These are phyloP conservation scores for Chlamydomonas sphaeroides DNA, from an alignment of 139 green algal species.

Conservation along the genomic window DNA sequence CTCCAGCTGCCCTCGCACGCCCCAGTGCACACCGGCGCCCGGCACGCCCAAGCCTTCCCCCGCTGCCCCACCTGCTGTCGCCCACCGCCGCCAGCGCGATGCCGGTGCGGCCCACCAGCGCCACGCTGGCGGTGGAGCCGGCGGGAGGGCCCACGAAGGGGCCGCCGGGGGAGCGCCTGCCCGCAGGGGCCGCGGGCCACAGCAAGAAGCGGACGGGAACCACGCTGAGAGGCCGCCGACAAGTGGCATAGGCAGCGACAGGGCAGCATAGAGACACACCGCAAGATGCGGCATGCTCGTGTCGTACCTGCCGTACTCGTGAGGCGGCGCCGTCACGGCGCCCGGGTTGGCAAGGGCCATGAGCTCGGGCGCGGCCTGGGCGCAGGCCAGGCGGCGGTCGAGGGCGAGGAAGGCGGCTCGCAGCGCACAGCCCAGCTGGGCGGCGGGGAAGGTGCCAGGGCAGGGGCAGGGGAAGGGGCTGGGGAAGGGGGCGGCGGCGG, in stretches of 20 bases:
- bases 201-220: too few relatives aligned
- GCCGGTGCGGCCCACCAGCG: slow-evolving; percentile 4
- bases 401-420: slow-evolving; percentile 20
- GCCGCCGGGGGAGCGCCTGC: slow-evolving; percentile 3
- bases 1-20: too few relatives aligned
- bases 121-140: slow-evolving; percentile 30
- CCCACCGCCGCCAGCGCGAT: slow-evolving; percentile 26
- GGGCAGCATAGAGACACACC: too few relatives aligned
- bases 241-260: too few relatives aligned
- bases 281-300: too few relatives aligned
- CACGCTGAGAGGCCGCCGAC: too few relatives aligned
- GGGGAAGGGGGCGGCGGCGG: too few relatives aligned
- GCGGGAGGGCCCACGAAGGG: slow-evolving; percentile 24
- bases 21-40: too few relatives aligned
- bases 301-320: slow-evolving; percentile 32
- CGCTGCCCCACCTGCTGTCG: slow-evolving; percentile 24
- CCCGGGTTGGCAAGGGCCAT: slow-evolving; percentile 28
- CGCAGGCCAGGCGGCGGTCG: slow-evolving; percentile 7
- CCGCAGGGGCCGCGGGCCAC: background rate
- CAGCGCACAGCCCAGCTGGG: background rate
- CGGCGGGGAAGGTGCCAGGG: background rate
- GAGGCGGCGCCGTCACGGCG: background rate
- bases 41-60: too few relatives aligned
- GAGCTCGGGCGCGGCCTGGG: background rate
- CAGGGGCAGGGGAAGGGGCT: background rate